Base-by-base conservation (phyloP, 176 grass and related monocot genomes). In the Ensete glaucum region DNA sequence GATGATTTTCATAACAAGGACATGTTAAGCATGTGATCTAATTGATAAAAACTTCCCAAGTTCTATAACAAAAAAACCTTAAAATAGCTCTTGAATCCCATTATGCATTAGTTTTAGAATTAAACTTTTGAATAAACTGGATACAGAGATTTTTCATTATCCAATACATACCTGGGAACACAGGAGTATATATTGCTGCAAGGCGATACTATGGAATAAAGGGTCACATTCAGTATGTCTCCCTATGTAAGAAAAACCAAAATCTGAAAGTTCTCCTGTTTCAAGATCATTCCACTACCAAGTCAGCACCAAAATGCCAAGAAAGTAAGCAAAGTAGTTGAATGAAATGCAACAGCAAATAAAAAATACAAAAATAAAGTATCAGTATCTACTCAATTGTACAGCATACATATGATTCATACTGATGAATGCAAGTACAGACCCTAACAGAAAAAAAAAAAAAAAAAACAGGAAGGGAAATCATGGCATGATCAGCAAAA, bases 151-250 rank as follows among this genome's bases (percentile, higher is more conserved):
- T 17, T 1, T n/a, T 62, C 15, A 62, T n/a, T 11, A 53, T 72
- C 19, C 26, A 25, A 43, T 50, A 52, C 62, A n/a, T 67, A 55
- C 90, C 90, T 94, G 90, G 67, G 95, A 82, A 76, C 95, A 99
- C 54, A 99, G 82, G 16, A 94, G 74, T 65, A 99, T 89, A 74
- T 99, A 99, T 77, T 98, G 95, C 71, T 98, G 95, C 78, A 98
- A 78, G 22, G 88, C 90, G 25, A 91, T 85, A 79, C 83, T 88
- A 72, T 98, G 88, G 54, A 91, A 98, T 55, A 94, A 67, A 14
- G 90, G 95, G 9, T 82, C 90, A 21, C 83, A 82, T 81, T 93
- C 77, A 68, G 85, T 85, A 66, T 84, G 74, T 78, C 73, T 77
- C 49, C 69, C 77, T 69, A 87, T 54, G 64, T 86, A 94, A 70